Evolutionary conservation across 805 yeast genomes (phyloP).

Genomic region (Nakazawaea laoshanensis): DNA sequence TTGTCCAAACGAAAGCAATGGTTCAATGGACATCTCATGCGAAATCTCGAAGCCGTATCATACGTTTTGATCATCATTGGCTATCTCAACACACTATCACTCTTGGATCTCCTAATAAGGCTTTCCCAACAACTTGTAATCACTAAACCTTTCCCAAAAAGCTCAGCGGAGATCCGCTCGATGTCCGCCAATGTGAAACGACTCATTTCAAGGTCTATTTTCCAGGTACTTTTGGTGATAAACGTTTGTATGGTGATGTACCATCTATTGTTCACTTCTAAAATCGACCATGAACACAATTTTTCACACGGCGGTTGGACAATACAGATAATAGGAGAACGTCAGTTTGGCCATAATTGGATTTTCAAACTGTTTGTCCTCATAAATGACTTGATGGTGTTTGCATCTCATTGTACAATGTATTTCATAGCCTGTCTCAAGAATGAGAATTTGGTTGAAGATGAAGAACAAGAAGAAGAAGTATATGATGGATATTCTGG

Average conservation of each 20-base stretch:
- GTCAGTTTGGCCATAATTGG: constrained; percentile 15
- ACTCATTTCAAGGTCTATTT: constrained; percentile 21
- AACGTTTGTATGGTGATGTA: constrained; percentile 21
- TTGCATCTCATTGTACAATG: constrained; percentile 21
- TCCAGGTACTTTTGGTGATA: constrained; percentile 16
- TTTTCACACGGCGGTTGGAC: constrained; percentile 28
- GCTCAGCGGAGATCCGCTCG: constrained; percentile 16
- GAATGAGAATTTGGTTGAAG: constrained; percentile 19
- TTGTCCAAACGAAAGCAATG: constrained; percentile 33
- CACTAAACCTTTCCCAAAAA: constrained; percentile 32
- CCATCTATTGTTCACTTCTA: constrained; percentile 27
- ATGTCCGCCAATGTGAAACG: constrained; percentile 15
- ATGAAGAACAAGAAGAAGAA: constrained; percentile 14
- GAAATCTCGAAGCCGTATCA: constrained; percentile 26
- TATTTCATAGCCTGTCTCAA: constrained; percentile 22
- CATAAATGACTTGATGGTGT: constrained; percentile 22
- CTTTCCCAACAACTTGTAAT: constrained; percentile 27
- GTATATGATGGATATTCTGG: constrained; percentile 38
- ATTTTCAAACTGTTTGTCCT: constrained; percentile 19
- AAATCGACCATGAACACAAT: constrained; percentile 15
- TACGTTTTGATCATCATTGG: constrained; percentile 26
- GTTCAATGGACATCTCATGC: constrained; percentile 27
- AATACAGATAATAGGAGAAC: constrained; percentile 41
- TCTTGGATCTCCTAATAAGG: constrained; percentile 24
- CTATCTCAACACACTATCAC: constrained; percentile 33